Evolutionary conservation across 257 asterid species (phyloP).

Genomic region (Lithospermum erythrorhizon): DNA sequence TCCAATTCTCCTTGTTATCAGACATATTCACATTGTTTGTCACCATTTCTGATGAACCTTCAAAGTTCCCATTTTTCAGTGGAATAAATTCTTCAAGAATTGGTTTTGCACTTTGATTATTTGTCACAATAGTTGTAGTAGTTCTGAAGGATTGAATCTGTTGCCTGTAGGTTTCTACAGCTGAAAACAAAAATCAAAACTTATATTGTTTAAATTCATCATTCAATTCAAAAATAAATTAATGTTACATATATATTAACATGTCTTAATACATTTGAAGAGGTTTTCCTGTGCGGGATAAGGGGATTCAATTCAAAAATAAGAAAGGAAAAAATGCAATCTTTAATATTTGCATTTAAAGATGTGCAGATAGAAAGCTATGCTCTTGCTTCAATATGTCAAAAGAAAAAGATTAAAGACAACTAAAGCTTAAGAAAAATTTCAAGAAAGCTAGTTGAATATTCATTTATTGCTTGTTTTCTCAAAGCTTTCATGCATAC

Average conservation of each 20-base stretch:
- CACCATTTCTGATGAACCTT: slow-evolving; percentile 17
- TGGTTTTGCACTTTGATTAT: slow-evolving; percentile 37
- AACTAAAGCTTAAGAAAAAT: slow-evolving; percentile 2
- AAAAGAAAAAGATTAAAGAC: slow-evolving; percentile 4
- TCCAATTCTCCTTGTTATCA: slow-evolving; percentile 71
- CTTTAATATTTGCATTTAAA: slow-evolving; percentile 2
- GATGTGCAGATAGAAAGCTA: slow-evolving; percentile 18
- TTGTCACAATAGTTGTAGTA: background rate
- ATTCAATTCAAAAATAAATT: background rate
- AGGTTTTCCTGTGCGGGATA: no score
- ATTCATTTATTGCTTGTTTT: no score
- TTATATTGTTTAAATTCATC: background rate
- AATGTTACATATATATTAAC: no score
- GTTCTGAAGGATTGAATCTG: slow-evolving; percentile 53
- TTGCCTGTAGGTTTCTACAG: slow-evolving; percentile 83
- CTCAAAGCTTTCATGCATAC: no score
- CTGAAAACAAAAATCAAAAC: slow-evolving; percentile 18
- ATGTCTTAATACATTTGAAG: no score
- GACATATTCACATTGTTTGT: slow-evolving; percentile 13
- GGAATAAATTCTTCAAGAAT: slow-evolving; percentile 87
- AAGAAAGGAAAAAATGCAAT: slow-evolving; percentile 1
- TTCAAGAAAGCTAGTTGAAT: slow-evolving; percentile 3
- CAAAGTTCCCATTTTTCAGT: slow-evolving; percentile 25
- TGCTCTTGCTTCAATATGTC: slow-evolving; percentile 5
- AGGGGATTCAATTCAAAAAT: no score